Evolutionary conservation across 495 filamentous ascomycete genomes (phyloP), one percentile per base, ranked within the genome.

Genomic region (Clavariopsis aquatica): DNA sequence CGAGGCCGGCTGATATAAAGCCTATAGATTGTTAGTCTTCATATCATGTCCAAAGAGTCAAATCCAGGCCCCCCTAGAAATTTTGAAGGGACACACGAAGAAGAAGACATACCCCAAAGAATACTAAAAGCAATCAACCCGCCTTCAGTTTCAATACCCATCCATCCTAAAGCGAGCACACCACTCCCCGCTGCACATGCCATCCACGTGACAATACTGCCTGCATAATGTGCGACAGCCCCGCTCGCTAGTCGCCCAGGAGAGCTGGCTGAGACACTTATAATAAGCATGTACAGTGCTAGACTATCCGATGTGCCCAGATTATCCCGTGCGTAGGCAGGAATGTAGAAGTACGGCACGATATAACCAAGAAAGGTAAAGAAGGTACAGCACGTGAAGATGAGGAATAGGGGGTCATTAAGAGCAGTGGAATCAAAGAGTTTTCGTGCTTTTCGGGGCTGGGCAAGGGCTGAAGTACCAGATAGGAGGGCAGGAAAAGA

Each of bases 341-440:
- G 55, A 29, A 71, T 71, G 51, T 71, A 71, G 51, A 71, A 71
- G 41, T 67, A 71, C 15, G 64, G 64, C 9, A 60, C 59, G 19
- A 70, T 70, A 36, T 70, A 70, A 1, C 68, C 68, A 0, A 71
- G 45, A 28, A 71, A 71, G 17, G 34, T 66, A 43, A 56, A 59
- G 38, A 70, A 70, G 20, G 57, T 70, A n/a, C 49, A 66, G 49
- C 57, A 63, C 6, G 65, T 68, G 31, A 71, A 71, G 20, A 71
- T 49, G 12, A 68, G 36, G 61, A 68, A 71, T 17, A 65, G 57
- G 8, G 22, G 12, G 58, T 71, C 69, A 6, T 28, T 38, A 8
- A 71, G 38, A 6, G 64, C 65, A 13, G 69, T 29, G 12, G 26
- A 36, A 43, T 71, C 65, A 45, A 71, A 65, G n/a, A 71, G 60